These are phyloP conservation scores for Quercus tomentella DNA, from an alignment of 331 rosid species.

Conservation along the genomic window DNA sequence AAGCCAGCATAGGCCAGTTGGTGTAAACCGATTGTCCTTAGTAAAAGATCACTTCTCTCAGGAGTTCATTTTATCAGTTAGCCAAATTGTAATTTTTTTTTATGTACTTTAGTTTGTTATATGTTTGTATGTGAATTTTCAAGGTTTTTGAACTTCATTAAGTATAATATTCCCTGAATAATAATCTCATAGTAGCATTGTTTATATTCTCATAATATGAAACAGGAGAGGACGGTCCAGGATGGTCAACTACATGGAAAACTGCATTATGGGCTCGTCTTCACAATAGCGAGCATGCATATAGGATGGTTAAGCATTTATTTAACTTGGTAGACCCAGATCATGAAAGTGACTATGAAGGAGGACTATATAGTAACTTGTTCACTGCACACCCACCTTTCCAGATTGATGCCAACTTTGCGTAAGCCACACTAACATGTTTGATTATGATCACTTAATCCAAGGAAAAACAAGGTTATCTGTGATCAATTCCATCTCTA, in stretches of 20 bases:
- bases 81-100: no score
- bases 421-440: conserved; percentile 36
- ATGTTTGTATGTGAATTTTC: no score
- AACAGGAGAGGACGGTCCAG: conserved; percentile 96
- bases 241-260: conserved; percentile 97
- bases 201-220: conserved; percentile 2
- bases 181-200: not conserved
- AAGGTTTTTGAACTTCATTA: no score
- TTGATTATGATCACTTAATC: not conserved
- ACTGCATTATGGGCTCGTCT: conserved; percentile 83
- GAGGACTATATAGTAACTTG: conserved; percentile 91
- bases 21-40: no score
- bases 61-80: no score
- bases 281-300: conserved; percentile 76
- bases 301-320: conserved; percentile 87
- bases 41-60: no score
- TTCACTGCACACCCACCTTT: conserved; percentile 91
- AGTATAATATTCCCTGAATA: not conserved
- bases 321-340: conserved; percentile 80
- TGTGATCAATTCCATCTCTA: not conserved
- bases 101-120: no score
- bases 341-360: conserved; percentile 65
- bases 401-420: conserved; percentile 95
- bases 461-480: not conserved
- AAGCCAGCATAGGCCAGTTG: no score